A percentile compares a stretch with the other conserved stretches of the same genome.
These are phyloP conservation scores for Spathaspora hagerdaliae DNA, from an alignment of 805 yeast genomes.

Conservation along the genomic window DNA sequence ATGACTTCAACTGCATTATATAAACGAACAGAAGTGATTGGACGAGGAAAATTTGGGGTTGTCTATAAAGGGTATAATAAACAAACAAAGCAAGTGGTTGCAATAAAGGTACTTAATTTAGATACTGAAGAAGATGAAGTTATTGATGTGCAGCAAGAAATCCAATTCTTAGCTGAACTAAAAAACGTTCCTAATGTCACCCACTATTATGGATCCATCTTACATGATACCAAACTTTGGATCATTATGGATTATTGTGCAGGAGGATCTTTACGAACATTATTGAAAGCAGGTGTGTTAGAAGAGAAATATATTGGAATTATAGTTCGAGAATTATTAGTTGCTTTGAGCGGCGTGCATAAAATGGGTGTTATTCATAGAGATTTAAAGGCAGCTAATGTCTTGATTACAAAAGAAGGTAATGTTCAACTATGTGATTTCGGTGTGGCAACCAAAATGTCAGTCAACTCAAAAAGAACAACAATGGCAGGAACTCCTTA, in stretches of 20 bases:
- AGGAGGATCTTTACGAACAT: slow-evolving; percentile 89
- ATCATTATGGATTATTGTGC: slow-evolving; percentile 97
- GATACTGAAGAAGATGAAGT: slow-evolving; percentile 95
- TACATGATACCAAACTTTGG: slow-evolving; percentile 91
- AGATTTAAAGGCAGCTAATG: slow-evolving; percentile 95
- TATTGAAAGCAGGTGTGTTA: slow-evolving; percentile 79
- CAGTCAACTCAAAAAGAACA: slow-evolving; percentile 75
- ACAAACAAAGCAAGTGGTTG: slow-evolving; percentile 74
- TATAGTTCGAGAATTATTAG: slow-evolving; percentile 75
- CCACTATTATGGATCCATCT: slow-evolving; percentile 82
- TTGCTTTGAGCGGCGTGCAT: slow-evolving; percentile 80
- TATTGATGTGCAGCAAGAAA: slow-evolving; percentile 88
- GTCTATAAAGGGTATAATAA: slow-evolving; percentile 83
- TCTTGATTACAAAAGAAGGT: slow-evolving; percentile 84
- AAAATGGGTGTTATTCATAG: slow-evolving; percentile 90
- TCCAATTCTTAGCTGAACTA: slow-evolving; percentile 77
- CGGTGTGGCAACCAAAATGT: slow-evolving; percentile 94
- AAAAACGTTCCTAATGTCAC: slow-evolving; percentile 89
- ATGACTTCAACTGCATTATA: slow-evolving; percentile 35
- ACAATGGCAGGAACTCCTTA: slow-evolving; percentile 96
- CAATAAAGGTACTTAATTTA: slow-evolving; percentile 86
- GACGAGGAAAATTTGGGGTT: slow-evolving; percentile 95
- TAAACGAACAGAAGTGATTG: slow-evolving; percentile 85
- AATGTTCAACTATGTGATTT: slow-evolving; percentile 90
- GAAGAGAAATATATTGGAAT: slow-evolving; percentile 83